Percentiles rank a stretch among this genome's conserved stretches.
Conservation (phyloP, 2,329 filamentous ascomycete genomes). For the Fusarium oxysporum region DNA sequence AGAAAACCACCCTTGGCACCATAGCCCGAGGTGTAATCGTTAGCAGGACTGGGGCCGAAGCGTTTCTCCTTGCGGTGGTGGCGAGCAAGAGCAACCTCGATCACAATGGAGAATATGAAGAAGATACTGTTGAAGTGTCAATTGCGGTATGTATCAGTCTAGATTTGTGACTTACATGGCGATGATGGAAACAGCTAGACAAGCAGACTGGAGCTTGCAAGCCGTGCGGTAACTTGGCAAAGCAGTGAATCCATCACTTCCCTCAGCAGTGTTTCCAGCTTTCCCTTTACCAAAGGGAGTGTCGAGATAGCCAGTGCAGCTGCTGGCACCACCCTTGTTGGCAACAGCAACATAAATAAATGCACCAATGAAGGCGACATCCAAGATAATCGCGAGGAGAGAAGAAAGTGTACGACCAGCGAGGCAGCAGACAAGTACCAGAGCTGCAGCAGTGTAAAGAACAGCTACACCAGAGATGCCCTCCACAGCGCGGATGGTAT, state of each 20-base stretch:
- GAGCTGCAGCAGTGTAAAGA: conserved; percentile 78
- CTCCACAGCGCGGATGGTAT: conserved; percentile 77
- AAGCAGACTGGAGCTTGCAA: conserved; percentile 81
- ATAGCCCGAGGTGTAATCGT: conserved; percentile 71
- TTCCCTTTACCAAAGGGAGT: conserved; percentile 77
- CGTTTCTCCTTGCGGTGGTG: conserved; percentile 81
- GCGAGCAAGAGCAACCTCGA: conserved; percentile 75
- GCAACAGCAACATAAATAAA: conserved; percentile 86
- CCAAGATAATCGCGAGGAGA: conserved; percentile 78
- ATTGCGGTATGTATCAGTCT: neutral
- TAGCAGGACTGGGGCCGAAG: conserved; percentile 64
- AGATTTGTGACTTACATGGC: conserved; percentile 67
- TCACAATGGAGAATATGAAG: conserved; percentile 77
- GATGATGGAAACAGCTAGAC: conserved; percentile 82
- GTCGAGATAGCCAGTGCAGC: conserved; percentile 69
- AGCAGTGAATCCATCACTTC: conserved; percentile 58
- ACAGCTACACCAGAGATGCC: conserved; percentile 81
- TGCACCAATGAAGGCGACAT: conserved; percentile 78
- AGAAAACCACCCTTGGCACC: conserved; percentile 52
- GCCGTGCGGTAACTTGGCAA: conserved; percentile 64
- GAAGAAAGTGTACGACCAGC: conserved; percentile 81
- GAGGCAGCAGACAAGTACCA: conserved; percentile 81
- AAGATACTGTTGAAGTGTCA: conserved; percentile 66
- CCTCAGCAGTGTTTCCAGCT: conserved; percentile 61
- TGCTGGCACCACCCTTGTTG: conserved; percentile 74